A percentile compares a stretch with the other conserved stretches of the same genome.
phyloP scores from a whole-genome alignment of 2,329 filamentous ascomycete genomes.

The Raffaelea albimanens region DNA sequence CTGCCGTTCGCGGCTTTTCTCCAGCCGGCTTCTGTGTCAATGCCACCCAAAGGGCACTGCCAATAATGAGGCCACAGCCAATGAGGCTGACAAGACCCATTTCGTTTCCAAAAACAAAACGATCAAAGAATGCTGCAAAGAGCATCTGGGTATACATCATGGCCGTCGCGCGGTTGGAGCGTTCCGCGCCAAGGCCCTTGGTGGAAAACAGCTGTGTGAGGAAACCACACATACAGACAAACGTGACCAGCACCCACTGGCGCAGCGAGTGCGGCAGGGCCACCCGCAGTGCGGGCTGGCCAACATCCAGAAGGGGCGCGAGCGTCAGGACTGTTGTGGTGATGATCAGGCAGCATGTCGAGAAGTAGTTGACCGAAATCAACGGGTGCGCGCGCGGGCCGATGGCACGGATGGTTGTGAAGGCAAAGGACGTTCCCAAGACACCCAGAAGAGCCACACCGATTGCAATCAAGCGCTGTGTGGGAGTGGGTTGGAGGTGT shows the following conservation, averaged over 20 bases:
- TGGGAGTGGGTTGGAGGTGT: neutral
- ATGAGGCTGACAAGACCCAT: constrained; percentile 40
- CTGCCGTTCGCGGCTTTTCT: constrained; percentile 10
- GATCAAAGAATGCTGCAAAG: constrained; percentile 43
- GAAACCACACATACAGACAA: constrained; percentile 67
- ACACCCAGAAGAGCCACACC: constrained; percentile 61
- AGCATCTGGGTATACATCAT: constrained; percentile 52
- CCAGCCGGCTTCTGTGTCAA: constrained; percentile 14
- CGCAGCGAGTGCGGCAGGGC: constrained; percentile 27
- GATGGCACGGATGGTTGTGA: constrained; percentile 68
- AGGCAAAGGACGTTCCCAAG: constrained; percentile 63
- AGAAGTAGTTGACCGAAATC: constrained; percentile 82
- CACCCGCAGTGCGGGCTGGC: constrained; percentile 36
- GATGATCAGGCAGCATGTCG: constrained; percentile 59
- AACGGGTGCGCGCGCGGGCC: constrained; percentile 71
- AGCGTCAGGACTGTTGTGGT: constrained; percentile 50
- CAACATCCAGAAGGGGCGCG: constrained; percentile 32
- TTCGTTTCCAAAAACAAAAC: constrained; percentile 39
- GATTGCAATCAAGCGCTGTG: constrained; percentile 14
- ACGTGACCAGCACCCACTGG: constrained; percentile 59
- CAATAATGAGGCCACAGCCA: constrained; percentile 43
- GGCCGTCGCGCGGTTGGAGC: constrained; percentile 46
- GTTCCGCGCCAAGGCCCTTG: constrained; percentile 60
- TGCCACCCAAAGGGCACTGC: constrained; percentile 41
- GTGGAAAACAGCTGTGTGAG: constrained; percentile 82